A percentile compares a stretch with the other conserved stretches of the same genome.
Evolutionary conservation across 352 stramenopile species (phyloP).

Genomic region (Globisporangium nunn): DNA sequence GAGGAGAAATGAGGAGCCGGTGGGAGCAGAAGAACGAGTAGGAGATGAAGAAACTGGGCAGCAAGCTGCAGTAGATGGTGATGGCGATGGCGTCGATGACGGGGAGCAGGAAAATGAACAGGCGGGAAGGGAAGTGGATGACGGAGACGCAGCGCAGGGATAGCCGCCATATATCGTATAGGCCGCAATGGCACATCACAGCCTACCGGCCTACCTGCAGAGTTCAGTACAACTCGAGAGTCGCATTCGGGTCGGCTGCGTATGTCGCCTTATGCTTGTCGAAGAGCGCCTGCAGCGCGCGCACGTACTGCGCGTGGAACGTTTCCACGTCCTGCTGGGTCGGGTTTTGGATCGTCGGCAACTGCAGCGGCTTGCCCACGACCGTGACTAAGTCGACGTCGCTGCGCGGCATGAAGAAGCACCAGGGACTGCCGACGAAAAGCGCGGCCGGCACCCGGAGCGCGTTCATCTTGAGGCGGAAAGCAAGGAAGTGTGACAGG

Average conservation of each 20-base stretch:
- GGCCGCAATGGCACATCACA: too few species aligned
- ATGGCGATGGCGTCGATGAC: too few species aligned
- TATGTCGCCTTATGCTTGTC: slow-evolving; percentile 82
- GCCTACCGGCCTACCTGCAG: too few species aligned
- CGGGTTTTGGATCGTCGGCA: slow-evolving; percentile 87
- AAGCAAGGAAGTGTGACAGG: slow-evolving; percentile 67
- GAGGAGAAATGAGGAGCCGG: not conserved
- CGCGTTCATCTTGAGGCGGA: slow-evolving; percentile 78
- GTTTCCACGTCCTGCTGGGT: slow-evolving; percentile 81
- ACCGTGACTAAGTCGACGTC: slow-evolving; percentile 84
- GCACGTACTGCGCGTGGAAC: slow-evolving; percentile 88
- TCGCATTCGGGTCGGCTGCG: slow-evolving; percentile 44
- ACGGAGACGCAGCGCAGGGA: too few species aligned
- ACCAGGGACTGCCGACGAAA: slow-evolving; percentile 63
- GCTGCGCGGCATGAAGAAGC: slow-evolving; percentile 78
- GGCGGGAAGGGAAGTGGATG: too few species aligned
- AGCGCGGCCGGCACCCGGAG: slow-evolving; percentile 79
- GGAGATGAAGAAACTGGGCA: too few species aligned
- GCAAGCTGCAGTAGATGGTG: too few species aligned
- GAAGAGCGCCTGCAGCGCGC: slow-evolving; percentile 74
- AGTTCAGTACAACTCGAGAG: slow-evolving; percentile 46
- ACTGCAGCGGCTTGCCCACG: slow-evolving; percentile 76
- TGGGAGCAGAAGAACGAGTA: not conserved
- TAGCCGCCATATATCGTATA: too few species aligned
- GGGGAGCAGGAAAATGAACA: too few species aligned